phyloP scores from a whole-genome alignment of 2,329 filamentous ascomycete genomes.

The Fulvia fulva region DNA sequence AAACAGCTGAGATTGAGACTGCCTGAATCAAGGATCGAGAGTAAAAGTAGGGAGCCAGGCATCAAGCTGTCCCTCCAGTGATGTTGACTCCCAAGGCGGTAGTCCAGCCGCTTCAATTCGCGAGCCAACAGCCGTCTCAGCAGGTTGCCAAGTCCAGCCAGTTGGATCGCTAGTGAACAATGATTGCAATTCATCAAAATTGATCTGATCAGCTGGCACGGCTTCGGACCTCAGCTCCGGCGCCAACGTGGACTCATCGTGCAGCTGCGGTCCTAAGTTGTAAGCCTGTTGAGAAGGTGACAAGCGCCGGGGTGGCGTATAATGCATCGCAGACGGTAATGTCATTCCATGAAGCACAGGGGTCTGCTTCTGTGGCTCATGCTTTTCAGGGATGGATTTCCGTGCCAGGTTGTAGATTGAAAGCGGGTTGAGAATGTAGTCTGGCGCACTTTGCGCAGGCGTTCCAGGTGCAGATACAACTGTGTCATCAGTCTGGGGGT shows the following conservation, averaged over 20 bases:
- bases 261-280: background rate
- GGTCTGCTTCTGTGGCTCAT: slow-evolving; percentile 21
- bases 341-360: slow-evolving; percentile 1
- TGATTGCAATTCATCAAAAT: slow-evolving; percentile 23
- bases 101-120: slow-evolving; percentile 20
- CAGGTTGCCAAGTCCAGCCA: slow-evolving; percentile 26
- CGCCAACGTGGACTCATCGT: slow-evolving; percentile 15
- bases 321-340: background rate
- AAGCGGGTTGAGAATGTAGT: slow-evolving; percentile 24
- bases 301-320: background rate
- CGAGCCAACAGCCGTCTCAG: slow-evolving; percentile 24
- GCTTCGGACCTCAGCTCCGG: slow-evolving; percentile 13
- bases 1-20: too few species aligned
- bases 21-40: slow-evolving; percentile 15
- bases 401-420: slow-evolving; percentile 25
- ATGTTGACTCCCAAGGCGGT: slow-evolving; percentile 24
- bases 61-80: slow-evolving; percentile 23
- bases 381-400: slow-evolving; percentile 25
- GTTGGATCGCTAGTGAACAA: slow-evolving; percentile 26
- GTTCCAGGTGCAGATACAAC: slow-evolving; percentile 18
- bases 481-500: slow-evolving; percentile 9
- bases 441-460: slow-evolving; percentile 24
- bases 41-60: slow-evolving; percentile 24
- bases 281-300: slow-evolving; percentile 5
- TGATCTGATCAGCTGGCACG: slow-evolving; percentile 17